Evolutionary conservation across 331 rosid species (phyloP), one percentile per base, ranked within the genome.

Genomic region (Phaseolus coccineus): DNA sequence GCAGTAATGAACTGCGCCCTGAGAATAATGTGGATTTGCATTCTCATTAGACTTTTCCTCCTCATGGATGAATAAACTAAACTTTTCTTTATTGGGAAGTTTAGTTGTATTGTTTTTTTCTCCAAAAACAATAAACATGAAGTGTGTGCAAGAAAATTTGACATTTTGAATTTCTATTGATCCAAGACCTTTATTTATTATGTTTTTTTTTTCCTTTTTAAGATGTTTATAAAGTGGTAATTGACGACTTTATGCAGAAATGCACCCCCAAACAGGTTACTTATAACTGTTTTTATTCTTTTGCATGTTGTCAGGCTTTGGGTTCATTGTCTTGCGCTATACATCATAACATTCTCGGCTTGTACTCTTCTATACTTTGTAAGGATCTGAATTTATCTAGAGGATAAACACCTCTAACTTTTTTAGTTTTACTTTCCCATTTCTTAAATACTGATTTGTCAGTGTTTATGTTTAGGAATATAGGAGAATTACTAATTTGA

Each of bases 351-450:
- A 40, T 52, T 85, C 51, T 82, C 93, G 11, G 93, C 98, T 78
- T 94, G 94, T 57, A 51, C 85, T 88, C 98, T 94, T 69, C 97
- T 94, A 62, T 89, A 92, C 90, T 85, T 87, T 74, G 98, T 94
- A 87, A 92, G 98, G 82, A 88, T 50, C 39, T 76, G 50, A 69
- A 61, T 44, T 25, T 58, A n/a, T 81, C 70, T 67, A n/a, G 39
- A 44, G 46, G 67, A 50, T 31, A 73, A 31, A 42, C n/a, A 74
- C 44, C 44, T 71, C 30, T 71, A 15, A 62, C 28, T 59, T 58
- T 72, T 78, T 69, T 40, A 19, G 30, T 68, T 52, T 51, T 51
- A 2, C 68, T 58, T 53, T 16, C 30, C 68, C 50, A 24, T 37
- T 66, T 66, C 56, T 46, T 65, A 69, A 72, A n/a, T 74, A 69